Evolutionary conservation across 2,329 filamentous ascomycete species (phyloP).

Genomic region (Hirsutella thompsonii): DNA sequence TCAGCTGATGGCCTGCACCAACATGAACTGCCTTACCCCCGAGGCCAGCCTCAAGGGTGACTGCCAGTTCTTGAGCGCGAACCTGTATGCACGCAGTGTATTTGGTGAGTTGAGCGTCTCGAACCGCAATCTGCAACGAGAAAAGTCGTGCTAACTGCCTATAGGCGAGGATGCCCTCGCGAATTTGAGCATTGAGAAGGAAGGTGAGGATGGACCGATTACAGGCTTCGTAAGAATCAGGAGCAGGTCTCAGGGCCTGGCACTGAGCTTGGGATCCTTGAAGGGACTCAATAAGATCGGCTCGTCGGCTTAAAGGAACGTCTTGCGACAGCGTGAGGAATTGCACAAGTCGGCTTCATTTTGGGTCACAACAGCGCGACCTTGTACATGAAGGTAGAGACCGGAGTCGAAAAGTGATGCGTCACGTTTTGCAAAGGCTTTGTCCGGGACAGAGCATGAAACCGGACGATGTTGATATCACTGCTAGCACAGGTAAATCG

Average conservation of each 20-base stretch:
- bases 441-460: too few species aligned
- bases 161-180: constrained; percentile 91
- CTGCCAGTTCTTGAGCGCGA: constrained; percentile 94
- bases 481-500: too few species aligned
- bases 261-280: constrained; percentile 81
- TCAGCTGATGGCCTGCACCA: constrained; percentile 92
- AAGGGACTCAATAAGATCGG: constrained; percentile 86
- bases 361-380: too few species aligned
- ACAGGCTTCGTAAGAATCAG: constrained; percentile 97
- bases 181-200: constrained; percentile 95
- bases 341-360: too few species aligned
- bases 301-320: constrained; percentile 7
- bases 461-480: too few species aligned
- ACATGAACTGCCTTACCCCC: constrained; percentile 96
- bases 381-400: too few species aligned
- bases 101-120: constrained; percentile 66
- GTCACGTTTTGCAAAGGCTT: too few species aligned
- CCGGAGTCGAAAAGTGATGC: too few species aligned
- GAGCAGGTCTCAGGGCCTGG: constrained; percentile 89
- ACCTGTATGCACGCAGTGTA: constrained; percentile 89
- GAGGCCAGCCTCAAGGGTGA: constrained; percentile 95
- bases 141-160: neutral
- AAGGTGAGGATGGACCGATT: constrained; percentile 87
- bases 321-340: too few species aligned
- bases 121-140: constrained; percentile 10